These are phyloP conservation scores for Colletotrichum tropicale DNA, from an alignment of 2,329 filamentous ascomycete genomes.

Conservation along the genomic window DNA sequence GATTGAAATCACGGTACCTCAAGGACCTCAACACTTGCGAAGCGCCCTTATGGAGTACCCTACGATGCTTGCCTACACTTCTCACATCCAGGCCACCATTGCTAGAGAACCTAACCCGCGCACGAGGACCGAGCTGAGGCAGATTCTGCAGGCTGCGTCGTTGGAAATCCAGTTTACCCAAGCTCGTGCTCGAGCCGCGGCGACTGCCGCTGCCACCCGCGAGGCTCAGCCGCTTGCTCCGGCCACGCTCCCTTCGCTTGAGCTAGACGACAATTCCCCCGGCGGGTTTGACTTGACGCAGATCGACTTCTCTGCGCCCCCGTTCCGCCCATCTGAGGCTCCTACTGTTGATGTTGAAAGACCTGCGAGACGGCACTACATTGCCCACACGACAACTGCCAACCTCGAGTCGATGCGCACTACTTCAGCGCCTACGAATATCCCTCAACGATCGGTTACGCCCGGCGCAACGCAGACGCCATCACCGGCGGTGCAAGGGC, in stretches of 20 bases:
- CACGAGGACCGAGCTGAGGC: conserved; percentile 52
- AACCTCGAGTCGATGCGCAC: background rate
- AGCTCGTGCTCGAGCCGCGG: conserved; percentile 28
- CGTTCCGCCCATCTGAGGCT: background rate
- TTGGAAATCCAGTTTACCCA: conserved; percentile 51
- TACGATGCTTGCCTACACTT: conserved; percentile 51
- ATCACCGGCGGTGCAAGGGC: conserved; percentile 4
- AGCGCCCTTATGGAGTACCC: conserved; percentile 52
- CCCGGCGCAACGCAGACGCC: background rate
- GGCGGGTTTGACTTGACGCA: background rate
- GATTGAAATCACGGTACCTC: conserved; percentile 58
- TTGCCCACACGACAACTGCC: background rate
- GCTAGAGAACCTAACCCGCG: conserved; percentile 55
- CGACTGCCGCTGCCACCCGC: conserved; percentile 27
- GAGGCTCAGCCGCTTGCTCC: conserved; percentile 18
- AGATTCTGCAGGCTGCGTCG: conserved; percentile 51
- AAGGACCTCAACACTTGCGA: conserved; percentile 52
- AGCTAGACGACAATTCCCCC: background rate
- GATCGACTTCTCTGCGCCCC: background rate
- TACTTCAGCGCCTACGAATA: background rate
- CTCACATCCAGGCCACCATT: conserved; percentile 54
- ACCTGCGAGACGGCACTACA: background rate
- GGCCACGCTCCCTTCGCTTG: background rate
- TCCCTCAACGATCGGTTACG: background rate
- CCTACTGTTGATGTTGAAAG: background rate